Evolutionary conservation across 2,329 filamentous ascomycete genomes (phyloP).

Genomic region (Neonectria magnoliae): DNA sequence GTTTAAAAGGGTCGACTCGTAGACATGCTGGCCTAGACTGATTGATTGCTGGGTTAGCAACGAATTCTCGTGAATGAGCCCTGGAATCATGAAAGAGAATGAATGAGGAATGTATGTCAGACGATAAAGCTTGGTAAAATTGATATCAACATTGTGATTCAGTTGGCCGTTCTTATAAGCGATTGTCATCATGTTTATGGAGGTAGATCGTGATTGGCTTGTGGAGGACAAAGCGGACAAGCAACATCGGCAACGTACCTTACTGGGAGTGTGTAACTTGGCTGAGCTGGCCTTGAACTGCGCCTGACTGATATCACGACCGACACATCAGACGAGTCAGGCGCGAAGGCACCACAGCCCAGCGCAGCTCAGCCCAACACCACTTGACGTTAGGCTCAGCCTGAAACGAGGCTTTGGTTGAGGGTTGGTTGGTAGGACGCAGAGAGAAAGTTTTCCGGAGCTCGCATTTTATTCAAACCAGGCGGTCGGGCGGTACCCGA

Average conservation of each 20-base stretch:
- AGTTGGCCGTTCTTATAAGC: conserved; percentile 74
- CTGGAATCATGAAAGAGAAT: conserved; percentile 22
- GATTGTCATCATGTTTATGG: conserved; percentile 62
- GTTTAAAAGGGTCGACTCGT: conserved; percentile 22
- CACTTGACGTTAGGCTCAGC: conserved; percentile 11
- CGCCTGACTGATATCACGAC: conserved; percentile 1
- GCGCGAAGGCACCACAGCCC: neutral
- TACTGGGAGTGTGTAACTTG: conserved; percentile 22
- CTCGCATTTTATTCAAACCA: conserved; percentile 30
- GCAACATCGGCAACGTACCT: conserved; percentile 32
- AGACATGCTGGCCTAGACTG: conserved; percentile 16
- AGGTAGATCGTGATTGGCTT: conserved; percentile 15
- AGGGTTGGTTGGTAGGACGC: conserved; percentile 20
- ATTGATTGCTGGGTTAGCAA: conserved; percentile 40
- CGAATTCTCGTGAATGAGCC: conserved; percentile 13
- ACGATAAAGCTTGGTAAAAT: conserved; percentile 73
- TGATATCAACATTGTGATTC: conserved; percentile 67
- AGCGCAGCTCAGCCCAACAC: conserved; percentile 12
- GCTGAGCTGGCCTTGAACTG: neutral
- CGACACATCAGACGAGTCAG: neutral
- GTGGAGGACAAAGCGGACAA: conserved; percentile 31
- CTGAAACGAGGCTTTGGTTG: conserved; percentile 7
- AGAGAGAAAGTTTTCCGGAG: conserved; percentile 20
- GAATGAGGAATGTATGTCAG: conserved; percentile 55
- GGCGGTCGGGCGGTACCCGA: neutral